These are phyloP conservation scores for Dalbergia cultrata DNA, from an alignment of 306 rosid species.

Conservation along the genomic window DNA sequence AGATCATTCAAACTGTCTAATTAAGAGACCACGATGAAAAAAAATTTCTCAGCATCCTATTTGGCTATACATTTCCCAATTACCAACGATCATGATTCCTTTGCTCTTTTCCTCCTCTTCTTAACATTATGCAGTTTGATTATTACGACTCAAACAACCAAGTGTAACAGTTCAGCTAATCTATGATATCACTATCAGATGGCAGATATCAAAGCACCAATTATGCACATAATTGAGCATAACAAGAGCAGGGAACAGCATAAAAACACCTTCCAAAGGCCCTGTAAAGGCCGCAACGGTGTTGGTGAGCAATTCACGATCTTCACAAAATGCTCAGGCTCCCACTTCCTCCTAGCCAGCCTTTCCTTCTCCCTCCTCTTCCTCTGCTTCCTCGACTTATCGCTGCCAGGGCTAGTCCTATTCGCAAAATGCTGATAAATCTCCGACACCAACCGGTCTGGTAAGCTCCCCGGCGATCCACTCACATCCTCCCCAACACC, in stretches of 20 bases:
- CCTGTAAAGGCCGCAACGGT: constrained; percentile 86
- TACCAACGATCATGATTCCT: constrained; percentile 18
- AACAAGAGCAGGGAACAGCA: constrained; percentile 42
- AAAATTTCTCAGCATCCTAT: constrained; percentile 36
- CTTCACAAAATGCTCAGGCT: constrained; percentile 95
- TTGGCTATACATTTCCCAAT: constrained; percentile 17
- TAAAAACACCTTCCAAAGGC: constrained; percentile 89
- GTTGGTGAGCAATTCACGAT: constrained; percentile 82
- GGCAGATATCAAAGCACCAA: constrained; percentile 18
- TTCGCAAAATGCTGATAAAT: constrained; percentile 94
- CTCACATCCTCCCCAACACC: constrained; percentile 53
- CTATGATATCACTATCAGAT: constrained; percentile 28
- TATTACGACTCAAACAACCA: constrained; percentile 27
- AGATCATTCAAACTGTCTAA: constrained; percentile 23
- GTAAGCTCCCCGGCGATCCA: constrained; percentile 82
- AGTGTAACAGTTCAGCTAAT: constrained; percentile 13
- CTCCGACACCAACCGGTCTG: constrained; percentile 76
- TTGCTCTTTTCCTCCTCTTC: neutral
- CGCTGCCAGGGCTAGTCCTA: constrained; percentile 77
- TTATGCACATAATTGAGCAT: constrained; percentile 40
- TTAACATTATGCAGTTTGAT: constrained; percentile 13
- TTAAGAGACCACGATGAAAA: constrained; percentile 13
- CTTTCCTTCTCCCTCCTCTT: constrained; percentile 80
- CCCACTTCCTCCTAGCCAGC: constrained; percentile 78
- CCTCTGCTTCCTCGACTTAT: constrained; percentile 81